These are phyloP conservation scores for Apiotrichum montevideense DNA, from an alignment of 1,284 basidiomycete genomes.

Conservation along the genomic window DNA sequence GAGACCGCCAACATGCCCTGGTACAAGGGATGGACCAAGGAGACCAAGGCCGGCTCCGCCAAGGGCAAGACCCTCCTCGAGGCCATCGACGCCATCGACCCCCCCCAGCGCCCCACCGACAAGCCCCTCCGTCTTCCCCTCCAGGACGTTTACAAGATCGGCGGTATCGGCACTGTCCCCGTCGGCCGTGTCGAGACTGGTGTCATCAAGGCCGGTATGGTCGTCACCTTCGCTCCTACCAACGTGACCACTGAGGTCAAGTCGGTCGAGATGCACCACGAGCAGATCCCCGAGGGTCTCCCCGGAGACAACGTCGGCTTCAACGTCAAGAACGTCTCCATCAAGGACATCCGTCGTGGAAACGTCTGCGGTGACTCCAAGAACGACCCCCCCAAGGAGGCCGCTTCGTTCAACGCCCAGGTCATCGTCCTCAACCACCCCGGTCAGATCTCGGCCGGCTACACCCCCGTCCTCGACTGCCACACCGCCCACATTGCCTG, in stretches of 20 bases:
- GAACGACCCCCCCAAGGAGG: constrained; percentile 99
- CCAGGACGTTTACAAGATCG: constrained; percentile 99
- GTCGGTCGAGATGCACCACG: constrained; percentile 99
- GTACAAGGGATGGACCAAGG: constrained; percentile 99
- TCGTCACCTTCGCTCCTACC: constrained; percentile 87
- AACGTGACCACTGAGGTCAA: constrained; percentile 72
- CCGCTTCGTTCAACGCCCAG: constrained; percentile 98
- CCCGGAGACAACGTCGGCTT: constrained; percentile 92
- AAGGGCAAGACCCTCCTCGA: constrained; percentile 99
- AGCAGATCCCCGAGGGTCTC: constrained; percentile 88
- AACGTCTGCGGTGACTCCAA: constrained; percentile 99
- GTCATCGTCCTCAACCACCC: constrained; percentile 99
- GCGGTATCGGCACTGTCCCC: constrained; percentile 99
- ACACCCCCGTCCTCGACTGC: constrained; percentile 96
- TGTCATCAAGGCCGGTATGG: constrained; percentile 99
- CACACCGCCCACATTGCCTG: constrained; percentile 99
- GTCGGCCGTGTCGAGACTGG: constrained; percentile 99
- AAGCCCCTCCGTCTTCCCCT: constrained; percentile 99
- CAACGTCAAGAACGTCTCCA: constrained; percentile 90
- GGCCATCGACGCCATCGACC: constrained; percentile 99
- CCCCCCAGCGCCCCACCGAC: constrained; percentile 92
- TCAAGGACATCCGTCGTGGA: constrained; percentile 99
- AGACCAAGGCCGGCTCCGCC: constrained; percentile 83
- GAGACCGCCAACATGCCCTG: constrained; percentile 94
- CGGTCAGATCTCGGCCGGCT: constrained; percentile 85